phyloP scores from a whole-genome alignment of 495 filamentous ascomycete genomes.

The Trichocladium antarcticum region DNA sequence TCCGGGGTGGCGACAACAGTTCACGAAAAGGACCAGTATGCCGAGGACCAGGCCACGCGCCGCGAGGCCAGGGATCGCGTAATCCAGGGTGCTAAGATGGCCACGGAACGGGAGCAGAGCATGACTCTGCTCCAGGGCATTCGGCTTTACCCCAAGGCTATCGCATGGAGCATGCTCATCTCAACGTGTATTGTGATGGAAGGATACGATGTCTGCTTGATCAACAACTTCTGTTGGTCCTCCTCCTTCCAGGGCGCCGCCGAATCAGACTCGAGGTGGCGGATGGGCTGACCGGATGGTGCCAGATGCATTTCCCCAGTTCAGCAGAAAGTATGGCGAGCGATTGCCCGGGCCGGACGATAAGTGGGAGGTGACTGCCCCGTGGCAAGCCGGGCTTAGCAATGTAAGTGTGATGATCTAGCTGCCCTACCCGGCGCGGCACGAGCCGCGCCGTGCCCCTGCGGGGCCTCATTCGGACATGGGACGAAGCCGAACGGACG shows the following conservation, averaged over 20 bases:
- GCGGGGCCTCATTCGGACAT: background rate
- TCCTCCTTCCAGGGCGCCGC: background rate
- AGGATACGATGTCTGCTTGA: constrained; percentile 49
- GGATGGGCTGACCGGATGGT: background rate
- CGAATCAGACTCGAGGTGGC: background rate
- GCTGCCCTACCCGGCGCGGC: background rate
- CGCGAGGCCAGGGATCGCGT: constrained; percentile 28
- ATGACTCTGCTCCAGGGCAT: constrained; percentile 46
- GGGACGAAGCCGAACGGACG: background rate
- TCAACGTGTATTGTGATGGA: constrained; percentile 56
- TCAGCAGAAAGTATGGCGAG: constrained; percentile 61
- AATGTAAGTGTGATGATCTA: constrained; percentile 40
- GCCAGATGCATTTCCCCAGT: constrained; percentile 44
- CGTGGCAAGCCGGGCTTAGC: constrained; percentile 68
- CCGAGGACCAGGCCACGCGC: constrained; percentile 7
- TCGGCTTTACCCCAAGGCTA: constrained; percentile 44
- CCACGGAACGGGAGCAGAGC: constrained; percentile 43
- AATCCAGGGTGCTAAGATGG: constrained; percentile 35
- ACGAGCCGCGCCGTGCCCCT: background rate
- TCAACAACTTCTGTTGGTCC: constrained; percentile 45
- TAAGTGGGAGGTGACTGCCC: constrained; percentile 55
- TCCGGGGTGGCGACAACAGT: background rate
- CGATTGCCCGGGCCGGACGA: constrained; percentile 41
- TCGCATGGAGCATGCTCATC: constrained; percentile 50
- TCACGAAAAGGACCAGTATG: constrained; percentile 3